Base-by-base conservation (phyloP, 495 filamentous ascomycete genomes). In the Penicillium longicatenatum region DNA sequence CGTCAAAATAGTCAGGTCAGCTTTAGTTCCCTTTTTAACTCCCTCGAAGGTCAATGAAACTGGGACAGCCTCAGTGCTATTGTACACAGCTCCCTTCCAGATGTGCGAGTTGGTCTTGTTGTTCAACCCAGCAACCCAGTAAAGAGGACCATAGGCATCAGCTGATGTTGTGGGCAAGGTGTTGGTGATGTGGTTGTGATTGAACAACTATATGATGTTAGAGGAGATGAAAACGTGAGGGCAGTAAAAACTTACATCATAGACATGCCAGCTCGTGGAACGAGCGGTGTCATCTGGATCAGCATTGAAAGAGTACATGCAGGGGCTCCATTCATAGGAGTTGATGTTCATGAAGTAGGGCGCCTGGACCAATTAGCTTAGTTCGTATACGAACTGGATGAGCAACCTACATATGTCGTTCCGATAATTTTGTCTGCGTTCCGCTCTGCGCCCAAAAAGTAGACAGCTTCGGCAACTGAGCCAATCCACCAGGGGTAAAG, bases 81-180 rank as follows among this genome's bases (percentile, higher is more conserved):
- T 89, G 71, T 89, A 90, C 1, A 87, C 81, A 30, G 85, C 86
- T 11, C 77, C 77, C 63, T 90, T 90, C 70, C 87, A 81, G 50
- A 82, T 72, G 56, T 79, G 70, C 16, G 72, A 72, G 31, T 64
- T 54, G 20, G 63, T 71, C 31, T 61, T 48, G 51, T 59, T 70
- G 56, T 76, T 59, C 10, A 68, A 58, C 17, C 70, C 69, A 7
- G 74, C 67, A 16, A 63, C 76, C 61, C 73, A 81, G 64, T 78
- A 80, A 9, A 81, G 62, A 2, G 78, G 79, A n/a, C 73, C 72
- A 39, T 75, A 77, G 43, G 53, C 59, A 47, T 60, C 62, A 7
- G 64, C 61, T 10, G 72, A 74, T 6, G 62, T 72, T 14, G 79
- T 57, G 3, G 80, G 79, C 21, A 83, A 69, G 11, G 73, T 78